These are phyloP conservation scores for Neopestalotiopsis rosae DNA, from an alignment of 2,329 filamentous ascomycete genomes.

Conservation along the genomic window DNA sequence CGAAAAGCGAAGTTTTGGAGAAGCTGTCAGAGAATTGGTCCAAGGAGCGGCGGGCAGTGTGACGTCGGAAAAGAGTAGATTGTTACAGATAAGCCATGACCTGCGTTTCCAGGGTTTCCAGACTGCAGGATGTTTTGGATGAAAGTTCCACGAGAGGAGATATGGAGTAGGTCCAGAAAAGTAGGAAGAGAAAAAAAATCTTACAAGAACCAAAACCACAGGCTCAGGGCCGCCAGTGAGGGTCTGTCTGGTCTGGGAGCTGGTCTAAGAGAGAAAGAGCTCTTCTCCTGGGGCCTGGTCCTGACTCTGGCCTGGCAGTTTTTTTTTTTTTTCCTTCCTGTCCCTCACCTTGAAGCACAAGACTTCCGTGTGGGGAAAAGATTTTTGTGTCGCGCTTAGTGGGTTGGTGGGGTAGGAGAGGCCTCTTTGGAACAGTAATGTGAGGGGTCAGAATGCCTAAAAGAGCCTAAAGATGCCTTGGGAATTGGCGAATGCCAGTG, in stretches of 20 bases:
- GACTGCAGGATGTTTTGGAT: conserved; percentile 6
- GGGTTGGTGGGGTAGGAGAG: conserved; percentile 13
- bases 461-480: neutral
- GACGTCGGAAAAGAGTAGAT: conserved; percentile 2
- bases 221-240: neutral
- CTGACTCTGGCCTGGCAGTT: conserved; percentile 8
- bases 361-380: conserved; percentile 7
- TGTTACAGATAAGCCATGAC: conserved; percentile 16
- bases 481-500: conserved; percentile 18
- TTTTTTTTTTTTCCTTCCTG: conserved; percentile 2
- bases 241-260: conserved; percentile 1
- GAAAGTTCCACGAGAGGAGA: neutral
- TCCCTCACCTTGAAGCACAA: neutral
- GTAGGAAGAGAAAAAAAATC: neutral
- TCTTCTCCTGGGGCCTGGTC: neutral
- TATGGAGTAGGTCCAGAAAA: neutral
- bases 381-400: conserved; percentile 15
- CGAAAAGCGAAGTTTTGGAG: conserved; percentile 6
- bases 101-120: conserved; percentile 9
- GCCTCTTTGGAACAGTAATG: conserved; percentile 14
- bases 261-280: neutral
- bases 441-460: conserved; percentile 15
- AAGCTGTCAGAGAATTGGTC: conserved; percentile 7
- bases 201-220: neutral
- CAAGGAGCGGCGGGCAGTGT: neutral